Evolutionary conservation across 2,329 filamentous ascomycete genomes (phyloP).

Genomic region (Davidsoniella virescens): DNA sequence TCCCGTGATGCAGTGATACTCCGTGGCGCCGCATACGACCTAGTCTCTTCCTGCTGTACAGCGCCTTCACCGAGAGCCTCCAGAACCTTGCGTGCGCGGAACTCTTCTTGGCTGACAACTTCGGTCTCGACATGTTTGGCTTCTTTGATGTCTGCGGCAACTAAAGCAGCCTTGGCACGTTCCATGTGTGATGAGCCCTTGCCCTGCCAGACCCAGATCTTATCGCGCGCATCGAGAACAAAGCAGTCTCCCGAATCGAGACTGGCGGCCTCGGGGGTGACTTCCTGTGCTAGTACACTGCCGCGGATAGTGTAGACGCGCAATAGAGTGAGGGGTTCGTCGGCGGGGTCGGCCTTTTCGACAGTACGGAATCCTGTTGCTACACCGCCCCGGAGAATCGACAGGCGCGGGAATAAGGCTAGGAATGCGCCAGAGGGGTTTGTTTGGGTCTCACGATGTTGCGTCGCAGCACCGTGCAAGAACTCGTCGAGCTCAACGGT

Average conservation of each 20-base stretch:
- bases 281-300: constrained; percentile 35
- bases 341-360: constrained; percentile 26
- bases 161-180: constrained; percentile 50
- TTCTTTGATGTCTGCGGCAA: constrained; percentile 47
- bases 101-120: constrained; percentile 45
- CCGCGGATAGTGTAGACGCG: constrained; percentile 46
- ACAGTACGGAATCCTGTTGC: constrained; percentile 48
- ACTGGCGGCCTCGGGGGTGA: constrained; percentile 43
- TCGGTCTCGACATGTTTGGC: constrained; percentile 50
- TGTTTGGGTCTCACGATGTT: constrained; percentile 48
- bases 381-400: constrained; percentile 45
- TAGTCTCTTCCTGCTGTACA: constrained; percentile 6
- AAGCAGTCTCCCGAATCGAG: constrained; percentile 52
- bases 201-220: constrained; percentile 58
- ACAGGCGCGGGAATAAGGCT: constrained; percentile 40
- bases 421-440: constrained; percentile 44
- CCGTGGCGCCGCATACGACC: neutral
- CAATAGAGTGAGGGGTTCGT: constrained; percentile 35
- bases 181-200: constrained; percentile 50
- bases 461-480: constrained; percentile 41
- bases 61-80: constrained; percentile 36
- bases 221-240: constrained; percentile 42
- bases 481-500: constrained; percentile 56
- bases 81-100: constrained; percentile 36
- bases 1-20: neutral